phyloP scores from a whole-genome alignment of 2,329 filamentous ascomycete species.

The Cadophora sp. region DNA sequence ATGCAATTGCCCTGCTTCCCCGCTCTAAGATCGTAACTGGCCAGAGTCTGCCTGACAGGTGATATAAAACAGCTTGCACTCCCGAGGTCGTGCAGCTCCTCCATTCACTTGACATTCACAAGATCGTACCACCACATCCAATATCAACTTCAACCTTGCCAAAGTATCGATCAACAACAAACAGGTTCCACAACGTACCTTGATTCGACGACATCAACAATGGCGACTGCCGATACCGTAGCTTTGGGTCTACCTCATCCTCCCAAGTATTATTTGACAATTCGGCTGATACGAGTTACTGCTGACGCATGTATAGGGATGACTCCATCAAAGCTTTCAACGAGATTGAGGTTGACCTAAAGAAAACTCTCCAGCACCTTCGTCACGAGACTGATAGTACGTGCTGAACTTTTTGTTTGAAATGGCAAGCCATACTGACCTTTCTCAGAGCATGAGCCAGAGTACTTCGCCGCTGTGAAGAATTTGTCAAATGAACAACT shows the following conservation, averaged over 20 bases:
- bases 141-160: background rate
- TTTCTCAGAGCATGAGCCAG: slow-evolving; percentile 56
- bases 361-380: slow-evolving; percentile 56
- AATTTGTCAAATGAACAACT: slow-evolving; percentile 40
- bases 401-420: slow-evolving; percentile 15
- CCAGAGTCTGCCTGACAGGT: background rate
- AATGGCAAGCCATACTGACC: background rate
- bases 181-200: background rate
- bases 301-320: slow-evolving; percentile 45
- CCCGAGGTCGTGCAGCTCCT: too few species aligned
- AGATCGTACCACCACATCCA: background rate
- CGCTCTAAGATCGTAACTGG: background rate
- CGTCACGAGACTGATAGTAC: slow-evolving; percentile 55
- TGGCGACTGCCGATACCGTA: slow-evolving; percentile 55
- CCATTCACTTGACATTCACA: background rate
- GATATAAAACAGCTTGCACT: background rate
- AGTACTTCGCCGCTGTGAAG: slow-evolving; percentile 58
- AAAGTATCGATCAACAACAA: background rate
- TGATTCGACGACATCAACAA: slow-evolving; percentile 23
- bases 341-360: slow-evolving; percentile 57
- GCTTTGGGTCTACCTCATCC: slow-evolving; percentile 50
- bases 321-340: slow-evolving; percentile 58
- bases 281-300: background rate
- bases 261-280: slow-evolving; percentile 46
- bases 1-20: slow-evolving; percentile 16